phyloP scores from a whole-genome alignment of 768 basidiomycete species.

The Chalciporus sphaerocephalus region DNA sequence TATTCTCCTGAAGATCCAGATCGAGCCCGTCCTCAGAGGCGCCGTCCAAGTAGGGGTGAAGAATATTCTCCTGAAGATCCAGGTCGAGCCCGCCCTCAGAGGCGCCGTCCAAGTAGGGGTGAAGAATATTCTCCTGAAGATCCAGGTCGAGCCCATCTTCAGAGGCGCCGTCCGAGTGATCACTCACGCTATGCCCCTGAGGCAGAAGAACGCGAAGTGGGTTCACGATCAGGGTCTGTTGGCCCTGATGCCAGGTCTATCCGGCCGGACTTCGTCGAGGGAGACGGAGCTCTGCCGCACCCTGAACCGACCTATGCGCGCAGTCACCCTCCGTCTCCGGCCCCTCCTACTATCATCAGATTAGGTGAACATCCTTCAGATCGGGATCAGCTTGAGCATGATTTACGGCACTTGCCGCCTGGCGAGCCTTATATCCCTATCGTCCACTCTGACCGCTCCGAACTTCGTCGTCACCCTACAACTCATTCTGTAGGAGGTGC shows the following conservation, averaged over 20 bases:
- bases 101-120: background rate
- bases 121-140: constrained; percentile 9
- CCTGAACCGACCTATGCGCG: background rate
- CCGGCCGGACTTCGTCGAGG: constrained; percentile 13
- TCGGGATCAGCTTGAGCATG: constrained; percentile 1
- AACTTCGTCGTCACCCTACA: constrained; percentile 1
- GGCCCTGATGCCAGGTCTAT: constrained; percentile 8
- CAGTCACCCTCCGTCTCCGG: constrained; percentile 18
- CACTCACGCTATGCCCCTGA: constrained; percentile 13
- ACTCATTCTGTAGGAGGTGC: background rate
- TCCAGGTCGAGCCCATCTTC: background rate
- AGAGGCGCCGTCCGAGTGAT: constrained; percentile 12
- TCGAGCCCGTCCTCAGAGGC: background rate
- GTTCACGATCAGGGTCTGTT: constrained; percentile 10
- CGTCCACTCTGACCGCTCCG: constrained; percentile 8
- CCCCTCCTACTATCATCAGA: constrained; percentile 29
- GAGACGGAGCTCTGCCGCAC: constrained; percentile 3
- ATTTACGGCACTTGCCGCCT: constrained; percentile 8
- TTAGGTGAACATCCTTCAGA: constrained; percentile 20
- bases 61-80: too few species aligned
- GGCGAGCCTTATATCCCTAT: constrained; percentile 13
- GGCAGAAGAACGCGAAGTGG: constrained; percentile 11
- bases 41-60: background rate
- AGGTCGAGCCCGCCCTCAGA: too few species aligned
- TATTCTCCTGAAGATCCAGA: background rate